phyloP scores from a whole-genome alignment of 2,329 filamentous ascomycete genomes.

The Trichoderma sp. region DNA sequence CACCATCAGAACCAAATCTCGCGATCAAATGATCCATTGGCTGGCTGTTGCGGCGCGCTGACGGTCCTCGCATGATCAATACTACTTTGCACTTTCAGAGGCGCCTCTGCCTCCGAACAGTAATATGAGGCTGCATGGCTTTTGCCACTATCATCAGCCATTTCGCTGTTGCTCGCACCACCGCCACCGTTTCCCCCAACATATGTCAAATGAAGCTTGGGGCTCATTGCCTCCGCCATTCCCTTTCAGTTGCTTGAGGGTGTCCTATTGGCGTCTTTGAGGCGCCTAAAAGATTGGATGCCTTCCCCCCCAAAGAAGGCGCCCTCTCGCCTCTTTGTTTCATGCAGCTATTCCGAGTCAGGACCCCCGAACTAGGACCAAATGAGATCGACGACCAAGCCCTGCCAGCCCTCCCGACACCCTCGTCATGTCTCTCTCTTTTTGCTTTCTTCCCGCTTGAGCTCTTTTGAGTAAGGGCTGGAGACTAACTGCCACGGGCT shows the following conservation, averaged over 20 bases:
- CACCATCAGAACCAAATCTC: background rate
- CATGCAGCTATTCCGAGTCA: slow-evolving; percentile 17
- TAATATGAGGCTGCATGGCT: background rate
- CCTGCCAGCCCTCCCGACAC: background rate
- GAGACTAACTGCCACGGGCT: background rate
- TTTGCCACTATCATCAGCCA: background rate
- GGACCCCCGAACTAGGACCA: slow-evolving; percentile 10
- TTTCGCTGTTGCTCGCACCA: background rate
- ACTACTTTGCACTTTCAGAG: background rate
- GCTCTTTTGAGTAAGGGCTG: background rate
- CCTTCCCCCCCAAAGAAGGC: slow-evolving; percentile 3
- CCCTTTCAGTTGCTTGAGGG: background rate
- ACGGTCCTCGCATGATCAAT: slow-evolving; percentile 1
- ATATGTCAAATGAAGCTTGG: background rate
- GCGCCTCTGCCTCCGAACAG: background rate
- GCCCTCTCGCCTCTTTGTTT: slow-evolving; percentile 1
- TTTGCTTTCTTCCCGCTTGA: background rate
- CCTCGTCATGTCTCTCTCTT: background rate
- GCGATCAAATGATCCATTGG: background rate
- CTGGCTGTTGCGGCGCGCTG: background rate
- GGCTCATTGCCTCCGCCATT: background rate
- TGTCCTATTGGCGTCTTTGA: background rate
- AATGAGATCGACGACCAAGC: slow-evolving; percentile 16
- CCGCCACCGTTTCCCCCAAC: background rate
- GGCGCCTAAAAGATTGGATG: background rate